Base-by-base conservation (phyloP, 2,329 filamentous ascomycete genomes). In the Byssoonygena ceratinophila region DNA sequence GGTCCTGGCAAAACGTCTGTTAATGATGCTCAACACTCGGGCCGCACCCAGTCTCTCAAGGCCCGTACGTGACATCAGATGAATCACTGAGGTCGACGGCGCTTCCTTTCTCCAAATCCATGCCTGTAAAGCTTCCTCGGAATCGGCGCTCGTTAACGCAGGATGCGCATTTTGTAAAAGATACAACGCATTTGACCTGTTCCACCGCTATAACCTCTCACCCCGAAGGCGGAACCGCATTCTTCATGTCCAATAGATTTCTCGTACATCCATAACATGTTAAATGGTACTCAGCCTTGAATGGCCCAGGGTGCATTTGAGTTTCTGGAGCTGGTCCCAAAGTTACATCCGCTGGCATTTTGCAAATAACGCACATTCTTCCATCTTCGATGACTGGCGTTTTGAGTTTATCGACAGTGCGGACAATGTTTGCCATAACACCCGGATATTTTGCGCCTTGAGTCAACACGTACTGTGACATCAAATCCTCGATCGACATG, bases 351-450 rank as follows among this genome's bases (percentile, higher is more conserved):
- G 89, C 72, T 31, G 80, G 78, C 68, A 85, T 79, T 46, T 79
- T 79, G 66, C 88, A 94, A 7, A 91, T 66, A 31, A 77, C 75
- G 61, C 88, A 94, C 45, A 60, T 60, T 22, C 59, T 59, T 12
- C 63, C 64, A 41, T 58, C 64, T 18, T 61, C 62, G 6, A 65
- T 59, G 44, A 60, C 60, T 20, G 71, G 60, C 0, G 72, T 65
- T 43, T 82, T 74, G 37, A 97, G 75, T 69, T 94, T 95, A 48
- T 82, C 83, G n/a, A 86, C 84, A 31, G 91, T 98, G 57, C 88
- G 81, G 4, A 96, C 91, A 8, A 98, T 92, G 65, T 98, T 98
- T 29, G 90, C 85, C 59, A 98, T 90, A 52, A 97, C 88, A 52
- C 86, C 87, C 2, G 90, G 87, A 63, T 94, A 96, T 54, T 84